Base-by-base conservation (phyloP, 176 grass and related monocot species). In the Typha latifolia region DNA sequence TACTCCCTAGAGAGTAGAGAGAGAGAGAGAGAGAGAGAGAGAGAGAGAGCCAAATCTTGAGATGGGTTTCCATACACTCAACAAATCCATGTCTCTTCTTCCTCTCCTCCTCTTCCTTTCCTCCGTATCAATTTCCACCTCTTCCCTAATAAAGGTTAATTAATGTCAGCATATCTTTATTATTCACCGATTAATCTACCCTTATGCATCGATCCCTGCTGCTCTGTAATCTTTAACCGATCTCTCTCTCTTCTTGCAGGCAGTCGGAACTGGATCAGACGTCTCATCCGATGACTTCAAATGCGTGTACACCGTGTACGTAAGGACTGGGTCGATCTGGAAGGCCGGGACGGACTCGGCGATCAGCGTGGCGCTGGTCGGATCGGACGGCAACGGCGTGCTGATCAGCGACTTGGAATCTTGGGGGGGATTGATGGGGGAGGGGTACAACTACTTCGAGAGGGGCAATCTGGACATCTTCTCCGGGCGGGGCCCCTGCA, bases 231-330 rank as follows among this genome's bases (percentile, higher is more conserved):
- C 27, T 29, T 29, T 29, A 3, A 29, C 27, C 27, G n/a, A 24
- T 4, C n/a, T 48, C 32, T 29, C 12, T 12, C 14, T 8, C 15
- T 55, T 47, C 59, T 6, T 11, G 21, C 53, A 78, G 75, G 62
- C 34, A 15, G 69, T 78, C 14, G 75, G 66, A 32, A n/a, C 53
- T 0, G 11, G 43, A n/a, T 51, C 56, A 22, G 13, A 16, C 13
- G 27, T 29, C 1, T 29, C 27, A 29, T 29, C 27, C 27, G 47
- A 67, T 51, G 62, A 73, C 51, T 72, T 18, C 32, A 43, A 69
- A 49, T 81, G 72, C 79, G 79, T 81, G 52, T 81, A 81, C 72
- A 76, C 79, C 4, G 4, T 81, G 48, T 81, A 69, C 67, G 61
- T 81, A 13, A 19, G 66, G 31, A 76, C 79, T 49, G 72, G 79